Evolutionary conservation across 176 grass and related monocot species (phyloP), one percentile per base, ranked within the genome.

Genomic region (Phyllostachys edulis): DNA sequence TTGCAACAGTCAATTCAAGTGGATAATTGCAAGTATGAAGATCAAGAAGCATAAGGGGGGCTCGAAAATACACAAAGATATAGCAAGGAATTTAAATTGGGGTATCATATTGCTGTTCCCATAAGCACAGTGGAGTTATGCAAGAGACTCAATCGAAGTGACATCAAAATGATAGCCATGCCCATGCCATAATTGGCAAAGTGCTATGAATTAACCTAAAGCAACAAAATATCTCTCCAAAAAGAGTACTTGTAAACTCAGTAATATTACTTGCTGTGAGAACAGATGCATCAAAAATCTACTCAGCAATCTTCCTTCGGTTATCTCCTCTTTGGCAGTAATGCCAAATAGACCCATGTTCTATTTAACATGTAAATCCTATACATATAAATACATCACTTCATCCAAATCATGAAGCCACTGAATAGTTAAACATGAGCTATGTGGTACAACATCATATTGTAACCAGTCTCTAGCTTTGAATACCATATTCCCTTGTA

Each of bases 31-130:
- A 88, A 78, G 17, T 73, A 57, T 21, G 40, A 69, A 59, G 39
- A 73, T 44, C 23, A 85, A 57, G 18, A 61, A 85, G 34, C 62
- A 78, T 85, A 71, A 45, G 8, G 36, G 36, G 39, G 45, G 26
- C 9, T 40, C 71, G 67, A 6, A 45, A 68, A 13, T 12, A 29
- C 55, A 63, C 71, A 82, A 68, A 77, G 16, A 29, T 42, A 42
- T 45, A 29, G 9, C 39, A 69, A 10, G 24, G 17, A 60, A 44
- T 66, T 65, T 55, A 20, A 76, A 52, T 54, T 1, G 38, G 6
- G 7, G 16, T 55, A 10, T 12, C 44, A 76, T 55, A 67, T 44
- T 56, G 1, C 18, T 67, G 73, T 57, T 39, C 37, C 29, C 29
- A 29, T 29, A 29, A 29, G 29, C 29, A 29, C 1, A 29, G 29